Base-by-base conservation (phyloP, 305 asterid species). In the Ajuga reptans region DNA sequence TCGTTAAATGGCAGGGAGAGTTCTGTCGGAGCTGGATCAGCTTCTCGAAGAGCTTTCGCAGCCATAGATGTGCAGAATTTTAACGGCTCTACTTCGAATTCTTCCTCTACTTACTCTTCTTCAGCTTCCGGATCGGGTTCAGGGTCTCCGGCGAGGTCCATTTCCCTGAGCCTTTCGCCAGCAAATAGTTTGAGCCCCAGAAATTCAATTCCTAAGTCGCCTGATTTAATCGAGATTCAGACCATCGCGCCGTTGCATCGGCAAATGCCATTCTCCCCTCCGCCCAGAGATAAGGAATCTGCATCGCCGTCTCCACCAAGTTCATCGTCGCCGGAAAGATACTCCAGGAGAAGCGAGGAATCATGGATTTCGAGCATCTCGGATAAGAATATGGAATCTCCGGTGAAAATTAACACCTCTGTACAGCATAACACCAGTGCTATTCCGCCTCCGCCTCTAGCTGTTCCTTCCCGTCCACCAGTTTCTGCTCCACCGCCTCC, bases 221-320 rank as follows among this genome's bases (percentile, higher is more conserved):
- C 95, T 6, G 96, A 93, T 73, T 76, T 91, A 33, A 87, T 82
- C 53, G 91, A 89, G 81, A 82, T 86, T 79, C 88, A 84, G 80
- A 69, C 82, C 41, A 79, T 85, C 4, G 79, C 64, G 29, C 83
- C 76, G 45, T 47, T 73, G 65, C 74, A 68, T 59, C 71, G 71
- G 33, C 68, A 72, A 8, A 54, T 61, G 52, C 59, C 64, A 41
- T 47, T 68, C 43, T 71, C 72, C 36, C 52, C 72, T 53, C 68
- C 69, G 31, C 36, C 77, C 12, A 73, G 53, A 41, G 67, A 49
- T 36, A 75, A 75, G 52, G 85, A 78, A 79, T 84, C 90, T 53
- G 75, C 68, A 57, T 86, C 91, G 33, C 85, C 86, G 6, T 83
- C 86, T 36, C 84, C 86, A 1, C 85, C 84, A 21, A 78, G 78